phyloP scores from a whole-genome alignment of 345 rosid species.

The Heritiera littoralis region DNA sequence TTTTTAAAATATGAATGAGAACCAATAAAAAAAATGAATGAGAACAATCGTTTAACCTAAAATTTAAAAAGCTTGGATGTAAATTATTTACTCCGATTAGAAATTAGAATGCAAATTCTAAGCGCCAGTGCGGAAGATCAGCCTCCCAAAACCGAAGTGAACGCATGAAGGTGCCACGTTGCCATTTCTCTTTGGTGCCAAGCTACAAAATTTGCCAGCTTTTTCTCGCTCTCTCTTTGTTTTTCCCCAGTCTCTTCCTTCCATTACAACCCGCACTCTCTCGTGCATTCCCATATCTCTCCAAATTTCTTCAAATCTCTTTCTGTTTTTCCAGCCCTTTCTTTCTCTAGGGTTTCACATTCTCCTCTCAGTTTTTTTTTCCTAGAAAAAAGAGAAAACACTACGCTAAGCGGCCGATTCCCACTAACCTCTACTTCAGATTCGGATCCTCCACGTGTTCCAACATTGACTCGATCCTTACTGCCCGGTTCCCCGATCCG shows the following conservation, averaged over 20 bases:
- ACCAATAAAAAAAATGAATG: too few relatives aligned
- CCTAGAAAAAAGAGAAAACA: constrained; percentile 23
- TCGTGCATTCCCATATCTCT: background rate
- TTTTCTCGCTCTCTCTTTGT: background rate
- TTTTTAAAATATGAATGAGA: too few relatives aligned
- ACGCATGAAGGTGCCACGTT: constrained; percentile 60
- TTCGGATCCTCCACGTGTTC: constrained; percentile 40
- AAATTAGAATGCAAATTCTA: background rate
- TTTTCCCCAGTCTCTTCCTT: background rate
- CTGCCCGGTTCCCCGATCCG: constrained; percentile 29
- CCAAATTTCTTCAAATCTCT: background rate
- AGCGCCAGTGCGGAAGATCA: constrained; percentile 6
- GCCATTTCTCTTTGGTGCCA: constrained; percentile 37
- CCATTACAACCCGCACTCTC: background rate
- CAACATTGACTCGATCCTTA: constrained; percentile 24
- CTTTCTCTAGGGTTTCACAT: constrained; percentile 42
- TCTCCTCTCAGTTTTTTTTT: constrained; percentile 27
- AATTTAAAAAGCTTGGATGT: too few relatives aligned
- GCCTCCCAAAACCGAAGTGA: constrained; percentile 2
- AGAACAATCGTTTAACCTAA: too few relatives aligned
- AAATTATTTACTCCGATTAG: too few relatives aligned
- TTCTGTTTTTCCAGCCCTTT: background rate
- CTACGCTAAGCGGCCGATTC: background rate
- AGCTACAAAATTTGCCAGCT: constrained; percentile 15
- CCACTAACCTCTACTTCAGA: constrained; percentile 22